These are phyloP conservation scores for Seminavis robusta DNA, from an alignment of 108 stramenopile species.

Conservation along the genomic window DNA sequence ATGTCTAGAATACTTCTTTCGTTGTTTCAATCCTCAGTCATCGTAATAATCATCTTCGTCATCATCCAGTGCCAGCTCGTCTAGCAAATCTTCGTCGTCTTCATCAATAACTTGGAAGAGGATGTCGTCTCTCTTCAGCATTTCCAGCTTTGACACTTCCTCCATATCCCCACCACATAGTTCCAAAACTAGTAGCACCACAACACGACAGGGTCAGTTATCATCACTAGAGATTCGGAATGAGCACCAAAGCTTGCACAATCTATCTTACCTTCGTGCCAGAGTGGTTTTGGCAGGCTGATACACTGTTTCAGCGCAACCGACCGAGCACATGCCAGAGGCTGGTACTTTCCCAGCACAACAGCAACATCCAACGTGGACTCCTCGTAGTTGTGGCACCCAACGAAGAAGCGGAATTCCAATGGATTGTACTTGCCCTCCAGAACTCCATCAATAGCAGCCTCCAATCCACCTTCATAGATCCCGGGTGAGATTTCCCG, in stretches of 20 bases:
- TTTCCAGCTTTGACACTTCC: constrained; percentile 65
- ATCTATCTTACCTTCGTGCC: constrained; percentile 65
- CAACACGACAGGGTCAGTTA: not conserved
- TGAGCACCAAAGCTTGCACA: not conserved
- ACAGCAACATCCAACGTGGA: constrained; percentile 49
- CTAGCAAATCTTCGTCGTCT: constrained; percentile 22
- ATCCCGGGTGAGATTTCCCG: constrained; percentile 71
- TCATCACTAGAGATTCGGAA: not conserved
- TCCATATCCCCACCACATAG: constrained; percentile 66
- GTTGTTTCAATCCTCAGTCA: too few species aligned
- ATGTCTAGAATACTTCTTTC: too few species aligned
- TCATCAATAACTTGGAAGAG: constrained; percentile 45
- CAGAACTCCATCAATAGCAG: constrained; percentile 71
- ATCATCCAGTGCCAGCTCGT: too few species aligned
- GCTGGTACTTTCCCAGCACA: constrained; percentile 61
- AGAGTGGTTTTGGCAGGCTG: constrained; percentile 79
- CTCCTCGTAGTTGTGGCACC: constrained; percentile 44
- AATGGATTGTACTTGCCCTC: constrained; percentile 61
- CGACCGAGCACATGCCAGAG: constrained; percentile 68
- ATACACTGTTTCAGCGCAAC: constrained; percentile 85
- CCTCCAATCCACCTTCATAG: constrained; percentile 70
- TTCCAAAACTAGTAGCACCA: constrained; percentile 47
- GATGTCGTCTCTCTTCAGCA: constrained; percentile 65
- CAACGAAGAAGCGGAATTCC: constrained; percentile 86
- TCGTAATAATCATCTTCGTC: constrained; percentile 25